Conservation (phyloP, 2,329 filamentous ascomycete genomes). For the Exserohilum turcica region DNA sequence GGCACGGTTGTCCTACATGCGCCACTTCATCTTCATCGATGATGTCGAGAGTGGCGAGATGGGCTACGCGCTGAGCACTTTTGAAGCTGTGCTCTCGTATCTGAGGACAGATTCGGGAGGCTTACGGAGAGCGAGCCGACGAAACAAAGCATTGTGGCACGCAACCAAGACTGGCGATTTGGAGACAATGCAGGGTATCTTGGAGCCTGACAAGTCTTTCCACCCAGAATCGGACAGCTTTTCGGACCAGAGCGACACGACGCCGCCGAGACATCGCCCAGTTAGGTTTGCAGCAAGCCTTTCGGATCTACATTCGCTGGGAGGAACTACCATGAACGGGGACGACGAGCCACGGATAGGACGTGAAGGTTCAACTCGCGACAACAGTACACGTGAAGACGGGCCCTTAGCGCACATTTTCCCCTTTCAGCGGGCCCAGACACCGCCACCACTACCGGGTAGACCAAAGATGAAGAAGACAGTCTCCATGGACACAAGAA, state of each 20-base stretch:
- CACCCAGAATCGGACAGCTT: conserved; percentile 38
- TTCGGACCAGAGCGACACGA: conserved; percentile 35
- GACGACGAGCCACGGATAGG: conserved; percentile 28
- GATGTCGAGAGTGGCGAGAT: conserved; percentile 96
- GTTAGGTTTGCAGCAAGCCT: conserved; percentile 42
- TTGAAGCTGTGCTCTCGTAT: conserved; percentile 92
- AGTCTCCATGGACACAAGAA: conserved; percentile 88
- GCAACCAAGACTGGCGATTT: conserved; percentile 79
- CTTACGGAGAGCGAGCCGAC: conserved; percentile 80
- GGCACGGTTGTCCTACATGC: conserved; percentile 89
- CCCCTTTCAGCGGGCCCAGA: conserved; percentile 74
- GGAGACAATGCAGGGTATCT: conserved; percentile 73
- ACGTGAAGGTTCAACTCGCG: conserved; percentile 27
- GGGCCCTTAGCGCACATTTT: conserved; percentile 79
- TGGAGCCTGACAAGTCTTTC: conserved; percentile 69
- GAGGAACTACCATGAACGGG: conserved; percentile 38
- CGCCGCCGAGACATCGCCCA: conserved; percentile 28
- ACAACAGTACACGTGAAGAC: conserved; percentile 29
- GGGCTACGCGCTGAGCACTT: conserved; percentile 93
- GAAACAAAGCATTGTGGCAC: conserved; percentile 88
- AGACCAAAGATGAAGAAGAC: conserved; percentile 68
- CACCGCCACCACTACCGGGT: conserved; percentile 52
- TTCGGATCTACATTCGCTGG: conserved; percentile 34
- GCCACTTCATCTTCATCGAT: conserved; percentile 96
- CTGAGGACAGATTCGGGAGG: conserved; percentile 80